phyloP scores from a whole-genome alignment of 2,329 filamentous ascomycete genomes.

The Talaromyces amestolkiae region DNA sequence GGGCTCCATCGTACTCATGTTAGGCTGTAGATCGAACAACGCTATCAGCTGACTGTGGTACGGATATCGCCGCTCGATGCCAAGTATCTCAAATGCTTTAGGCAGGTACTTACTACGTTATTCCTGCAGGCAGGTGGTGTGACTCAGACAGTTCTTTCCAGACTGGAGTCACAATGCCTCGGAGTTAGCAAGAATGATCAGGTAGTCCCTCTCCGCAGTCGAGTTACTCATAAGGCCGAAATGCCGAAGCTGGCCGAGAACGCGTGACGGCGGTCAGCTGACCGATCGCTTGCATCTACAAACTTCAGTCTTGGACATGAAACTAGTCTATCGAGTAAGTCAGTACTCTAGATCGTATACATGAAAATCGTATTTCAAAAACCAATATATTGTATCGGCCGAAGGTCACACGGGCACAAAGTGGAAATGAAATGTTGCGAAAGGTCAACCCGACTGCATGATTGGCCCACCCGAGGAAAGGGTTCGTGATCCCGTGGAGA shows the following conservation, averaged over 20 bases:
- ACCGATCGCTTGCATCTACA: not conserved
- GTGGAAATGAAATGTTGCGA: not conserved
- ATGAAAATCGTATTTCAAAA: not conserved
- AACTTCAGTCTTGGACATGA: not conserved
- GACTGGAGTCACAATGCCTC: not conserved
- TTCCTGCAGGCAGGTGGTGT: not conserved
- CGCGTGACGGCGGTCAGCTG: slow-evolving; percentile 11
- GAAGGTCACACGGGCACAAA: slow-evolving; percentile 2
- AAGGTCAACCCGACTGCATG: not conserved
- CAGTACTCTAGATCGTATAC: not conserved
- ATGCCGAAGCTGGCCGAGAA: slow-evolving; percentile 15
- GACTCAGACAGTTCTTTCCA: not conserved
- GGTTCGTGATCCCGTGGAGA: slow-evolving; percentile 4
- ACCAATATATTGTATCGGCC: not conserved
- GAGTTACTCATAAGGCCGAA: not conserved
- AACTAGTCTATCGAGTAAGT: not conserved
- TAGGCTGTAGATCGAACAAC: not conserved
- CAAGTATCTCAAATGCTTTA: not conserved
- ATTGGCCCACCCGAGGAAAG: not conserved
- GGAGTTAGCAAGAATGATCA: slow-evolving; percentile 6
- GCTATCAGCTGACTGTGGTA: slow-evolving; percentile 10
- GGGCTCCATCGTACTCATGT: not conserved
- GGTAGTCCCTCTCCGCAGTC: not conserved
- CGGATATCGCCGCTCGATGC: slow-evolving; percentile 9
- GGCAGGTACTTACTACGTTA: not conserved